Conservation (phyloP, 2,329 filamentous ascomycete species). For the Ophiocordyceps polyrhachis-furcata region DNA sequence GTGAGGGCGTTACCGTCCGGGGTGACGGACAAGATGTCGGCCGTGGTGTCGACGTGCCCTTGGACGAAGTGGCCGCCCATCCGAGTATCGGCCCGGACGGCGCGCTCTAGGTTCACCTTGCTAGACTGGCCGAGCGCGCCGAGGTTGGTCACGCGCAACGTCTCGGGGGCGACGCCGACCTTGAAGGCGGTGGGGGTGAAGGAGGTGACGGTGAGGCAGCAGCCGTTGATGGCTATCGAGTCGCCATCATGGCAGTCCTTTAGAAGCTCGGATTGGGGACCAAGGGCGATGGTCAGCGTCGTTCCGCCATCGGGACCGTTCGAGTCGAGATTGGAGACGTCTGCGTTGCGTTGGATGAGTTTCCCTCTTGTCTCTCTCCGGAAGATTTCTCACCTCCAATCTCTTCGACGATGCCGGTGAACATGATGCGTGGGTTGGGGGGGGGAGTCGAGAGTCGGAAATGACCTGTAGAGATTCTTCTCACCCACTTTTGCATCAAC, state of each 20-base stretch:
- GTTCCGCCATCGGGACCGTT: constrained; percentile 76
- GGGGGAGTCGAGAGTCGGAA: too few species aligned
- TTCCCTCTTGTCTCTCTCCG: not conserved
- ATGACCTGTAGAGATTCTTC: too few species aligned
- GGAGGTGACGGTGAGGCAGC: constrained; percentile 72
- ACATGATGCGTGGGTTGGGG: constrained; percentile 40
- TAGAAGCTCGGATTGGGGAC: constrained; percentile 51
- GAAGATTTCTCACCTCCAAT: constrained; percentile 64
- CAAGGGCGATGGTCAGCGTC: constrained; percentile 67
- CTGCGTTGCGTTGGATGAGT: constrained; percentile 35
- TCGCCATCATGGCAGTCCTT: constrained; percentile 73
- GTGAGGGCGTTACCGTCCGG: constrained; percentile 83
- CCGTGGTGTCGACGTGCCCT: constrained; percentile 86
- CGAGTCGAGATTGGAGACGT: constrained; percentile 62
- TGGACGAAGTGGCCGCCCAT: constrained; percentile 99
- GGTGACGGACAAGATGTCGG: constrained; percentile 50
- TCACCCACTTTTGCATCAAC: too few species aligned
- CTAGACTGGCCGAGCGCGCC: constrained; percentile 48
- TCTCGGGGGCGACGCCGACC: constrained; percentile 88
- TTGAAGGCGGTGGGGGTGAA: constrained; percentile 47
- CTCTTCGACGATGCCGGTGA: constrained; percentile 84
- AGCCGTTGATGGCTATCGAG: constrained; percentile 88
- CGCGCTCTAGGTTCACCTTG: constrained; percentile 81
- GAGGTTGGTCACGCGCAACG: constrained; percentile 88
- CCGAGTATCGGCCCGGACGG: constrained; percentile 74